Conservation (phyloP, 306 rosid genomes). For the Alnus glutinosa region DNA sequence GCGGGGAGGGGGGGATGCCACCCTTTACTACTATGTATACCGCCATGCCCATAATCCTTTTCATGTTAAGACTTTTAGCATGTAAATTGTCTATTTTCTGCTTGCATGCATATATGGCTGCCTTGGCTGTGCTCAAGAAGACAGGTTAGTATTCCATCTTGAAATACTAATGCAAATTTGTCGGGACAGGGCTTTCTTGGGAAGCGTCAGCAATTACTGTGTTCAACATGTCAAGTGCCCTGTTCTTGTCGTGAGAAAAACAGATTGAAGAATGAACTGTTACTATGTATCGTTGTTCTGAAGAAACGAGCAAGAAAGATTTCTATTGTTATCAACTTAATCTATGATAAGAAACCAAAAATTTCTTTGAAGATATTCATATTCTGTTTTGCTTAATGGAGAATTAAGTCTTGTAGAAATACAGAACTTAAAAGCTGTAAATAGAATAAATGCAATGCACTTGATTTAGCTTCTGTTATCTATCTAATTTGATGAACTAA, state of each 20-base stretch:
- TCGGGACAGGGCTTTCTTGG: conserved; percentile 40
- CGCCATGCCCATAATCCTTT: too few relatives aligned
- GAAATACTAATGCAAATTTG: conserved; percentile 9
- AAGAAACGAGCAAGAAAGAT: background rate
- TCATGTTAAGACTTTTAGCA: background rate
- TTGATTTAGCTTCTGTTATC: background rate
- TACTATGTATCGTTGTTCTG: background rate
- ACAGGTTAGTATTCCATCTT: background rate
- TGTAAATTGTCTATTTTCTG: background rate
- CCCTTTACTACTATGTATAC: too few relatives aligned
- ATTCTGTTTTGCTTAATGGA: background rate
- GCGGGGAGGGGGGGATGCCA: too few relatives aligned
- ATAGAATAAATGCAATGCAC: background rate
- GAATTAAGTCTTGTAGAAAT: background rate
- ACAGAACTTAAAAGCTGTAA: background rate
- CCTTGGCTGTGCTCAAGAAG: background rate
- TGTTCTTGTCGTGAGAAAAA: conserved; percentile 40
- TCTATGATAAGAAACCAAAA: too few relatives aligned
- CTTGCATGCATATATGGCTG: background rate
- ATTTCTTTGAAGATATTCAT: background rate
- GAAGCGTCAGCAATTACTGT: conserved; percentile 47
- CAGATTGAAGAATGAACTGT: background rate
- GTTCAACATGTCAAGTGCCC: conserved; percentile 39
- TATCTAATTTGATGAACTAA: background rate
- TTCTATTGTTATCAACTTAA: background rate